Base-by-base conservation (phyloP, 495 filamentous ascomycete species). In the Penicillium diatomitis region DNA sequence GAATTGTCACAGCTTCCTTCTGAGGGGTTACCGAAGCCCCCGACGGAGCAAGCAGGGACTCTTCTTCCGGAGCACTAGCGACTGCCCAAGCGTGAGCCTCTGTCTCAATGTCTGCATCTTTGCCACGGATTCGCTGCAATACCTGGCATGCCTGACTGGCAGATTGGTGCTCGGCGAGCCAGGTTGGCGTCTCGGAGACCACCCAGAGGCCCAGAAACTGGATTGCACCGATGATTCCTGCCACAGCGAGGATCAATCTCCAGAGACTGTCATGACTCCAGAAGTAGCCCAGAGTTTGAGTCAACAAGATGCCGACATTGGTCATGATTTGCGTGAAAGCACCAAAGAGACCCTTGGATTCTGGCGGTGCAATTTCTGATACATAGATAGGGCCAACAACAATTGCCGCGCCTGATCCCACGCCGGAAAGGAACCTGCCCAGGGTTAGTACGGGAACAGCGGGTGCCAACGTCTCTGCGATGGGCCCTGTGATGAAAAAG, bases 301-400 rank as follows among this genome's bases (percentile, higher is more conserved):
- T 82, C 30, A 83, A 67, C 8, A 98, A 63, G 43, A 98, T 97
- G 9, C 92, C 92, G n/a, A 92, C 68, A 56, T 96, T 96, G 62
- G 90, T 88, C 71, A 87, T 90, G 52, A 98, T 76, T 58, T 98
- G 92, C 3, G 92, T 98, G 56, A 94, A 83, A 10, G 85, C 83
- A 6, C 94, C 92, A 60, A 95, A 96, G 49, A 90, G 80, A 2
- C 94, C 94, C 38, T 84, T 83, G 43, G 85, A 77, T 4, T 68
- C 68, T 0, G 85, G 86, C 10, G 91, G 92, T 0, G 90, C 85
- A 11, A 95, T 75, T 64, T 98, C 94, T 11, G 87, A 88, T 49
- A 98, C 86, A 66, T 91, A 97, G 32, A 97, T 80, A n/a, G 92
- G 92, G 0, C 92, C 88, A n/a, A 95, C 85, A 27, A 97, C 92